A percentile compares a stretch with the other conserved stretches of the same genome.
Evolutionary conservation across 805 yeast genomes (phyloP).

Genomic region (Crinitomyces ghanaensis): DNA sequence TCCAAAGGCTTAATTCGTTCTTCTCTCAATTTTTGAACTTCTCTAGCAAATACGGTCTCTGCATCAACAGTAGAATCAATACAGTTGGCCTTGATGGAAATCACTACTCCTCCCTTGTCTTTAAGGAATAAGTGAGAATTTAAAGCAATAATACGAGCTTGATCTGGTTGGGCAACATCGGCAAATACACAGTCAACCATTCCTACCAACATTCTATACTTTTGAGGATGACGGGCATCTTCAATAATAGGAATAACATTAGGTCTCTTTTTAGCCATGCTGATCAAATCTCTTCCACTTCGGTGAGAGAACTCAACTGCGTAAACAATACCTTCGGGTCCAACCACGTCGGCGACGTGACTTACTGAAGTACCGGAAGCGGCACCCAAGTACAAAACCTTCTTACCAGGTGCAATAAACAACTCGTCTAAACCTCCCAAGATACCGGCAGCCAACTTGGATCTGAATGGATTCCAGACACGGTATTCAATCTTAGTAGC

Average conservation of each 20-base stretch:
- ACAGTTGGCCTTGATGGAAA: constrained; percentile 99
- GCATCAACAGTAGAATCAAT: constrained; percentile 99
- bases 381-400: constrained; percentile 96
- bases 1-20: constrained; percentile 97
- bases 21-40: constrained; percentile 97
- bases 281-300: constrained; percentile 98
- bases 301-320: constrained; percentile 99
- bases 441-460: constrained; percentile 99
- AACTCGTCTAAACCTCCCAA: constrained; percentile 99
- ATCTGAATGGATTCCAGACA: constrained; percentile 99
- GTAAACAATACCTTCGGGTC: constrained; percentile 97
- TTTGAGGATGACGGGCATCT: constrained; percentile 99
- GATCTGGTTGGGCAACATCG: constrained; percentile 99
- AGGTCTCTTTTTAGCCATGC: constrained; percentile 99
- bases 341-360: constrained; percentile 96
- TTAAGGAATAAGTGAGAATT: constrained; percentile 97
- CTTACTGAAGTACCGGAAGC: constrained; percentile 99
- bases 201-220: constrained; percentile 96
- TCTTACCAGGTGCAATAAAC: constrained; percentile 96
- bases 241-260: constrained; percentile 97
- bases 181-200: constrained; percentile 99
- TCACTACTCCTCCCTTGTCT: constrained; percentile 97
- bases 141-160: constrained; percentile 98
- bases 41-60: constrained; percentile 98
- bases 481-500: constrained; percentile 95